Evolutionary conservation across 1,284 basidiomycete genomes (phyloP), one percentile per base, ranked within the genome.

Genomic region (Peniophora sp.): DNA sequence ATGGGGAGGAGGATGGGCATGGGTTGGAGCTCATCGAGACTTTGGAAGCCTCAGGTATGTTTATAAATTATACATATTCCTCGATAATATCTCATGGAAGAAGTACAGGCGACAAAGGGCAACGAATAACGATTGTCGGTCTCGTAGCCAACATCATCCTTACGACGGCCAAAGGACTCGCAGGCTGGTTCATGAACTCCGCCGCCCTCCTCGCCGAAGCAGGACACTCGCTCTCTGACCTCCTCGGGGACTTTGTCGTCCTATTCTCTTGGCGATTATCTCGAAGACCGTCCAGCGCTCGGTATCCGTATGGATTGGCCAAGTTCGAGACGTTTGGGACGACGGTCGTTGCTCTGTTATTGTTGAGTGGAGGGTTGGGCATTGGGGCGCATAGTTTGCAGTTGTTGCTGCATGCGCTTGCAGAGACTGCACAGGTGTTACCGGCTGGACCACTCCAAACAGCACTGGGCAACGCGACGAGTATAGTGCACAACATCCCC

Each of bases 311-410:
- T 55, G 92, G 90, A 48, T 94, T 94, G 62, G 86, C 88, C 57
- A 98, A 97, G 69, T 95, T 93, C 60, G 95, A 98, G 68, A 95
- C 94, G 3, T 75, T 96, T 43, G 94, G 94, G 45, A 94, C 92
- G 10, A 81, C 89, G 8, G 82, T 86, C 25, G 87, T 96, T 48
- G 88, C 88, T 10, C 69, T 95, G 45, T 78, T 96, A 48, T 78
- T 96, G 58, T 77, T 83, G 55, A 86, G 89, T 5, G 94, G 94
- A 35, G 93, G 93, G 0, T 75, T 96, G 16, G 95, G 93, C 35
- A 95, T 98, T 52, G 94, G 91, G 3, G 78, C 95, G 58, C 96
- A 99, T 71, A 94, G 92, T 1, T 94, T 92, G 67, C 80, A 85
- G 56, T 78, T 93, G 47, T 75, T 95, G 48, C 65, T 89, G 38